phyloP scores from a whole-genome alignment of 176 grass and related monocot genomes.

The Musa acuminata region DNA sequence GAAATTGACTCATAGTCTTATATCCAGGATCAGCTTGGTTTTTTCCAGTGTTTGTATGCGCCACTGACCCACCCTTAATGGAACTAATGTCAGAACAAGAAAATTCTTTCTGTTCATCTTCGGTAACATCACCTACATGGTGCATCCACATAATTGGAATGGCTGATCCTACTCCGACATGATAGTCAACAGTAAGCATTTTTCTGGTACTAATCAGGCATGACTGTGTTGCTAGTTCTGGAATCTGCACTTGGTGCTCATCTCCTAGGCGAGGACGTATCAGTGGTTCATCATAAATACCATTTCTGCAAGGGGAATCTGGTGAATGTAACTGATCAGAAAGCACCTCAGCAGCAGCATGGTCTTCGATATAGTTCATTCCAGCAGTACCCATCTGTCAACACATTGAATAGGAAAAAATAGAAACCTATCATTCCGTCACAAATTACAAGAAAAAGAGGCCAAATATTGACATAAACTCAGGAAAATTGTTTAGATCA shows the following conservation, averaged over 20 bases:
- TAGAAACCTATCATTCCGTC: neutral
- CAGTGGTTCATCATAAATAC: slow-evolving; percentile 40
- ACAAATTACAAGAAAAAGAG: neutral
- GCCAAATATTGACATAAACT: neutral
- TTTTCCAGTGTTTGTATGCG: slow-evolving; percentile 16
- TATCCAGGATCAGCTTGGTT: slow-evolving; percentile 20
- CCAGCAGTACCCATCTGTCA: slow-evolving; percentile 31
- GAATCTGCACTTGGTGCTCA: slow-evolving; percentile 69
- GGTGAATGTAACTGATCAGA: slow-evolving; percentile 36
- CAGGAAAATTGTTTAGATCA: neutral
- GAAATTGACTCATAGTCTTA: slow-evolving; percentile 8
- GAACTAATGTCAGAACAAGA: slow-evolving; percentile 2
- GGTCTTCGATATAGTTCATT: slow-evolving; percentile 13
- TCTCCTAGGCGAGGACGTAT: slow-evolving; percentile 54
- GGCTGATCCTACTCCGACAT: slow-evolving; percentile 35
- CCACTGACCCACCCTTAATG: slow-evolving; percentile 19
- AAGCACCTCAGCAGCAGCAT: slow-evolving; percentile 3
- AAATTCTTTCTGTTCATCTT: slow-evolving; percentile 24
- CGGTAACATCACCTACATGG: slow-evolving; percentile 7
- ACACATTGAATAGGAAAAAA: neutral
- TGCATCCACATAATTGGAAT: slow-evolving; percentile 53
- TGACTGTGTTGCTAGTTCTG: slow-evolving; percentile 35
- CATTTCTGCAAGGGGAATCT: slow-evolving; percentile 31
- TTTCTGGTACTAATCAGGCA: slow-evolving; percentile 12
- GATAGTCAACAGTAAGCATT: slow-evolving; percentile 24